A percentile compares a stretch with the other conserved stretches of the same genome.
phyloP scores from a whole-genome alignment of 805 yeast genomes.

The Suhomyces sp. region DNA sequence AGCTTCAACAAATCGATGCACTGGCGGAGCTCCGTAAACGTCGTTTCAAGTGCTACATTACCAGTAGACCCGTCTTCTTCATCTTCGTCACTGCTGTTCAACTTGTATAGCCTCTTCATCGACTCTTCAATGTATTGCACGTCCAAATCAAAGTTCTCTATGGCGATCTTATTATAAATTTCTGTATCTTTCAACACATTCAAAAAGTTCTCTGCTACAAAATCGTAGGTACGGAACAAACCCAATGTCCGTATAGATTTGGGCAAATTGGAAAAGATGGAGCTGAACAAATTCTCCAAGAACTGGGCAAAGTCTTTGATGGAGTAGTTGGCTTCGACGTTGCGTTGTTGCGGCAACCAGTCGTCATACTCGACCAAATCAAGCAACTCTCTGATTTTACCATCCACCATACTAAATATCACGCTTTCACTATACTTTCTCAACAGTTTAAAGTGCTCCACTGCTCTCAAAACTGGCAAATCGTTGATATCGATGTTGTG shows the following conservation, averaged over 20 bases:
- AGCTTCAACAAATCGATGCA: slow-evolving; percentile 66
- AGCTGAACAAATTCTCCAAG: slow-evolving; percentile 77
- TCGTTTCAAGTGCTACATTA: slow-evolving; percentile 59
- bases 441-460: slow-evolving; percentile 52
- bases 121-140: slow-evolving; percentile 68
- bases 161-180: slow-evolving; percentile 56
- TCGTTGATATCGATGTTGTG: slow-evolving; percentile 40
- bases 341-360: slow-evolving; percentile 59
- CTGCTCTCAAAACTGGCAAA: slow-evolving; percentile 45
- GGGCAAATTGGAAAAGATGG: slow-evolving; percentile 82
- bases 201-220: slow-evolving; percentile 69
- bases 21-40: slow-evolving; percentile 78
- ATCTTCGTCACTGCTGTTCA: slow-evolving; percentile 16
- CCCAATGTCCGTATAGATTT: slow-evolving; percentile 71
- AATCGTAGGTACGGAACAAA: slow-evolving; percentile 84
- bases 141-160: slow-evolving; percentile 74
- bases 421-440: slow-evolving; percentile 74
- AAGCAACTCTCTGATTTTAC: slow-evolving; percentile 71
- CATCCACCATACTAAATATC: slow-evolving; percentile 78
- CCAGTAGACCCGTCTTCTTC: slow-evolving; percentile 17
- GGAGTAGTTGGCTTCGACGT: slow-evolving; percentile 65
- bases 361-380: slow-evolving; percentile 80
- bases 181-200: slow-evolving; percentile 55
- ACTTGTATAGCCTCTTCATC: slow-evolving; percentile 36
- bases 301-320: slow-evolving; percentile 83